Evolutionary conservation across 768 basidiomycete genomes (phyloP).

Genomic region (Trametes sanguinea): DNA sequence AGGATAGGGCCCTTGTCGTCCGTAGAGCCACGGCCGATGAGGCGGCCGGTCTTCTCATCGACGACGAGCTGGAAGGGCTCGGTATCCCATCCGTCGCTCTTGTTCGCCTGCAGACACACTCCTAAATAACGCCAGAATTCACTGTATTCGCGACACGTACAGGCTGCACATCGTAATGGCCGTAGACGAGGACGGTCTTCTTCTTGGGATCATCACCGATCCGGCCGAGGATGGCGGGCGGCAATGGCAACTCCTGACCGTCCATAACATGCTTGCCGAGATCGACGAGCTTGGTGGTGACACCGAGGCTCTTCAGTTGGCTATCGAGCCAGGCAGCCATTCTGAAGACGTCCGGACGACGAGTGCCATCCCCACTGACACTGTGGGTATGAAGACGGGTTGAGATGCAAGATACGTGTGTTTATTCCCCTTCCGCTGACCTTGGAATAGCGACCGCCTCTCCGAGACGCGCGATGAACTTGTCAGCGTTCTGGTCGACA

Average conservation of each 20-base stretch:
- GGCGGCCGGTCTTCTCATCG: constrained; percentile 52
- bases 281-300: constrained; percentile 69
- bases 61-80: constrained; percentile 77
- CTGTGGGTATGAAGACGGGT: constrained; percentile 32
- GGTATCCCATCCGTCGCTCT: constrained; percentile 83
- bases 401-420: not conserved
- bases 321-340: constrained; percentile 85
- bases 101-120: constrained; percentile 35
- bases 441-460: constrained; percentile 86
- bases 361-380: constrained; percentile 69
- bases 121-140: no score
- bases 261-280: constrained; percentile 77
- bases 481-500: constrained; percentile 68
- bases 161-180: constrained; percentile 95
- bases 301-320: constrained; percentile 77
- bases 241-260: constrained; percentile 71
- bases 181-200: constrained; percentile 93
- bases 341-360: constrained; percentile 72
- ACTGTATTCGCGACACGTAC: constrained; percentile 41
- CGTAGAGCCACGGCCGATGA: constrained; percentile 85
- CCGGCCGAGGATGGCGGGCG: constrained; percentile 80
- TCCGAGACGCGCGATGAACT: constrained; percentile 76
- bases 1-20: constrained; percentile 92
- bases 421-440: constrained; percentile 34
- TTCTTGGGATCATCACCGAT: constrained; percentile 84